Evolutionary conservation across 169 alveolate species (phyloP).

Genomic region (Cryptosporidium baileyi): DNA sequence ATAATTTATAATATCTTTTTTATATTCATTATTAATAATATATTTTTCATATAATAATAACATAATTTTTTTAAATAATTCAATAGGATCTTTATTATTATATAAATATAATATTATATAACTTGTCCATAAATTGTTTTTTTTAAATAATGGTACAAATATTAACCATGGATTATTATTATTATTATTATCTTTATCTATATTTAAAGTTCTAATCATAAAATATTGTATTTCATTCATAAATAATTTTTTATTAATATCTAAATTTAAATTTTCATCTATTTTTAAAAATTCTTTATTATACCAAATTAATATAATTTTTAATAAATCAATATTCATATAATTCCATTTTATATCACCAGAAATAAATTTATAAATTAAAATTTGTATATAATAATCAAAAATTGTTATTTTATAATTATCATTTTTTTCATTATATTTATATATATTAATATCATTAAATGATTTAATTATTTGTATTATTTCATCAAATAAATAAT

Average conservation of each 20-base stretch:
- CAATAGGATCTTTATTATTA: slow-evolving; percentile 6
- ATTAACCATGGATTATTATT: slow-evolving; percentile 22
- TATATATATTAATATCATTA: neutral
- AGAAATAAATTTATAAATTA: neutral
- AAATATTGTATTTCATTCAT: slow-evolving; percentile 5
- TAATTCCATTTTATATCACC: neutral
- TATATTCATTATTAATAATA: neutral
- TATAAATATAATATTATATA: slow-evolving; percentile 20
- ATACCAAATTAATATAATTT: slow-evolving; percentile 11
- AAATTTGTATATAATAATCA: neutral
- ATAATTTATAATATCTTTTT: neutral
- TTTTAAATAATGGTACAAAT: slow-evolving; percentile 38
- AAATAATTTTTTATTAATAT: neutral
- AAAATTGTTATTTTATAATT: neutral
- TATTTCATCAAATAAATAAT: slow-evolving; percentile 20
- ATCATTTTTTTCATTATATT: neutral
- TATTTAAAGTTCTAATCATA: slow-evolving; percentile 40
- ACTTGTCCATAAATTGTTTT: slow-evolving; percentile 32
- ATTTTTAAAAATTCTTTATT: neutral
- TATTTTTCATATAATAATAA: neutral
- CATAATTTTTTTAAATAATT: neutral
- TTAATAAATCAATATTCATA: neutral
- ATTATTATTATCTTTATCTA: neutral
- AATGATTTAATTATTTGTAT: slow-evolving; percentile 10
- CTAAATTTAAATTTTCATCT: neutral